phyloP scores from a whole-genome alignment of 2,329 filamentous ascomycete species.

The Ustulina deusta region DNA sequence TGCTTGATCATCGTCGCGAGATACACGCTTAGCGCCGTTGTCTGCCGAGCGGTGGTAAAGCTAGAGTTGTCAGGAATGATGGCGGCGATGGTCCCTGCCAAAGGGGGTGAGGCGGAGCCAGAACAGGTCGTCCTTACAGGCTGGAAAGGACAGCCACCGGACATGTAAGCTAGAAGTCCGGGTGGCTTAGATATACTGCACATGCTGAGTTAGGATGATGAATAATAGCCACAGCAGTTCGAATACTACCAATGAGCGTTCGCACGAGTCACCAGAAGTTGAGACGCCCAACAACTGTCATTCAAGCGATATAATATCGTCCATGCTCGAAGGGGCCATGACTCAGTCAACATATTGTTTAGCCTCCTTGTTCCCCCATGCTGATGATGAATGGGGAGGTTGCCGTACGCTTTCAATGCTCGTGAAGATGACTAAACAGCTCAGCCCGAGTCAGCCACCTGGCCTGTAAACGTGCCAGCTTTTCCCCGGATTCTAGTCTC shows the following conservation, averaged over 20 bases:
- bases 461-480: constrained; percentile 3
- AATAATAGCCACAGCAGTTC: not conserved
- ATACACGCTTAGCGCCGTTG: constrained; percentile 36
- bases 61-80: constrained; percentile 41
- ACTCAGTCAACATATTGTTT: not conserved
- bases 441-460: not conserved
- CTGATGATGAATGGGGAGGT: not conserved
- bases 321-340: not conserved
- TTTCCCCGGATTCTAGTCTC: constrained; percentile 25
- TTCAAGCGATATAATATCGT: not conserved
- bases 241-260: not conserved
- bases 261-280: not conserved
- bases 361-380: not conserved
- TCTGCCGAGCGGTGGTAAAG: constrained; percentile 39
- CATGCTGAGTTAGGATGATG: not conserved
- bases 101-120: constrained; percentile 5
- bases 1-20: constrained; percentile 37
- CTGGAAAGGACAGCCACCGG: constrained; percentile 28
- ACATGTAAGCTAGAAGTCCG: not conserved
- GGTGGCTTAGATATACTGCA: not conserved
- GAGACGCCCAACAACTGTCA: not conserved
- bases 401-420: not conserved
- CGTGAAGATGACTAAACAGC: constrained; percentile 4
- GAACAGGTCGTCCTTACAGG: constrained; percentile 30
- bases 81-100: constrained; percentile 19